Conservation (phyloP, 345 rosid species). For the Crucihimalaya himalaica region DNA sequence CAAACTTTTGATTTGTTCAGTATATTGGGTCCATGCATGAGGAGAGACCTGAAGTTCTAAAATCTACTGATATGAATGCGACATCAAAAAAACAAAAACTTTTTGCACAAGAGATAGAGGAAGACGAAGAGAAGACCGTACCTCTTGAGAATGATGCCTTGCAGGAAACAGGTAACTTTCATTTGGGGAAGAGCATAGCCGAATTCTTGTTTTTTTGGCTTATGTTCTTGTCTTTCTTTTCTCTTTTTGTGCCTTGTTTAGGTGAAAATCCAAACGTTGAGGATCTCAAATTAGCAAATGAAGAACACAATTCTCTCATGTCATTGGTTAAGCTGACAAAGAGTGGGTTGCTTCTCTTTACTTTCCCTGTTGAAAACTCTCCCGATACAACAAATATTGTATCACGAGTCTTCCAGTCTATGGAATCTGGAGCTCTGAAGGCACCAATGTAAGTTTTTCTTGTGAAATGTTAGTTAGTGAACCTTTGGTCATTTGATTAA, state of each 20-base stretch:
- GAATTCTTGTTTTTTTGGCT: conserved; percentile 12
- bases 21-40: conserved; percentile 35
- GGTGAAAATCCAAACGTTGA: conserved; percentile 40
- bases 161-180: conserved; percentile 47
- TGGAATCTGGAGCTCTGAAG: conserved; percentile 62
- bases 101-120: conserved; percentile 38
- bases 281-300: conserved; percentile 22
- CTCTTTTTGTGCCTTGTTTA: conserved; percentile 20
- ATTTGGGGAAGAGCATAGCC: conserved; percentile 18
- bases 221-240: neutral
- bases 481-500: conserved; percentile 10
- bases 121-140: conserved; percentile 10
- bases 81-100: conserved; percentile 59
- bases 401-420: conserved; percentile 51
- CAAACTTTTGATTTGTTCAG: conserved; percentile 39
- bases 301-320: conserved; percentile 47
- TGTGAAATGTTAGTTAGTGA: conserved; percentile 16
- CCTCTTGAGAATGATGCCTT: conserved; percentile 17
- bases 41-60: conserved; percentile 34
- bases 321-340: conserved; percentile 85
- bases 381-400: conserved; percentile 49
- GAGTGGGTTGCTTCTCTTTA: conserved; percentile 83
- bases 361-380: conserved; percentile 50
- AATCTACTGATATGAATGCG: conserved; percentile 33
- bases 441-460: conserved; percentile 63